These are phyloP conservation scores for Saccharomyces hybrid DNA, from an alignment of 1,139 yeast genomes.

Conservation along the genomic window DNA sequence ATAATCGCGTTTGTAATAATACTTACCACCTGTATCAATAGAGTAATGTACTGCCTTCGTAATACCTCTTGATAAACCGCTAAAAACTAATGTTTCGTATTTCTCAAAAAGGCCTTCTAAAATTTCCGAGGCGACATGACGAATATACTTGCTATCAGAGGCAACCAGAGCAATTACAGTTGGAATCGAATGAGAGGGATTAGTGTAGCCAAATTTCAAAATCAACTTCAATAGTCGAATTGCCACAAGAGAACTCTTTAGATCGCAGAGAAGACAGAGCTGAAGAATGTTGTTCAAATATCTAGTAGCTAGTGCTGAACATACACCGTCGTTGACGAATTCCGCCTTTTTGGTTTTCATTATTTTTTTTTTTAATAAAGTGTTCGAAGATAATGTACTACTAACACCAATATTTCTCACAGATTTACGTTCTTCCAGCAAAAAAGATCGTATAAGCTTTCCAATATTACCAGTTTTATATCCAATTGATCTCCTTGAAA, in stretches of 20 bases:
- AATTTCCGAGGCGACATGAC: constrained; percentile 43
- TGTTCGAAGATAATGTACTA: constrained; percentile 18
- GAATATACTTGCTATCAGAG: constrained; percentile 40
- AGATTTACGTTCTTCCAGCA: constrained; percentile 44
- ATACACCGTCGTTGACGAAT: constrained; percentile 51
- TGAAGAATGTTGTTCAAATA: constrained; percentile 44
- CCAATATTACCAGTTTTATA: constrained; percentile 44
- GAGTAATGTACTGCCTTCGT: constrained; percentile 45
- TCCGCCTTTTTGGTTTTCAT: constrained; percentile 34
- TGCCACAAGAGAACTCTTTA: constrained; percentile 41
- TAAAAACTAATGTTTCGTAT: constrained; percentile 63
- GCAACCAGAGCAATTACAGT: constrained; percentile 65
- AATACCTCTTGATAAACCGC: constrained; percentile 60
- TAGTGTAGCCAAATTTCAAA: constrained; percentile 59
- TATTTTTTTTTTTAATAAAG: constrained; percentile 27
- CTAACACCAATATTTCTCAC: constrained; percentile 36
- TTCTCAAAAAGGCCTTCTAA: constrained; percentile 53
- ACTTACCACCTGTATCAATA: constrained; percentile 9
- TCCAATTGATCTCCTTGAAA: constrained; percentile 34
- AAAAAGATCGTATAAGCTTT: constrained; percentile 47
- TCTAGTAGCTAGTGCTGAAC: constrained; percentile 63
- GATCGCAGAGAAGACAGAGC: constrained; percentile 43
- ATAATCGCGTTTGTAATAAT: constrained; percentile 22
- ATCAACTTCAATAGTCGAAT: constrained; percentile 49
- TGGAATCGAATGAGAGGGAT: constrained; percentile 62